Base-by-base conservation (phyloP, 2,329 filamentous ascomycete genomes). In the Cordyceps fumosorosea region DNA sequence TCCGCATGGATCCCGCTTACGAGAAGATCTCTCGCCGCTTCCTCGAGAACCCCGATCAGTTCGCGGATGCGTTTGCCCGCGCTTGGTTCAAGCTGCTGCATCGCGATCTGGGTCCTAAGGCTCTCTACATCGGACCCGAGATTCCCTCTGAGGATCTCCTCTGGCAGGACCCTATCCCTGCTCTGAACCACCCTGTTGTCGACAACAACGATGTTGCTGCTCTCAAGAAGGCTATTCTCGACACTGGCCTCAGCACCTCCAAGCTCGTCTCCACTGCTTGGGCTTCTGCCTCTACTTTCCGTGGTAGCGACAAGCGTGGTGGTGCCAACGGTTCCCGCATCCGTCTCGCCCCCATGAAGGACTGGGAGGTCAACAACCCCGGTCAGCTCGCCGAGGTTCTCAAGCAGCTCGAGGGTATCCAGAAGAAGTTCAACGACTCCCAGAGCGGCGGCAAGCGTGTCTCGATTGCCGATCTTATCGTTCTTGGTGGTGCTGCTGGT, bases 21-120 rank as follows among this genome's bases (percentile, higher is more conserved):
- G 86, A 89, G 77, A 91, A 91, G 83, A 89, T 93, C 71, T 83
- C 87, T 20, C 84, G 86, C 59, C 83, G 81, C 68, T 92, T 86
- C 82, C 77, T 88, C 53, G 83, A 85, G 67, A 77, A 92, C 76
- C 87, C 87, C 1, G 81, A 89, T 52, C 76, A 90, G 78, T 81
- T 92, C 45, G 81, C 80, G 60, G 85, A 91, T 64, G 86, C 83
- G 10, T 93, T 92, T 70, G 80, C 82, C 24, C 84, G 84, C 56
- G 89, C 89, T 16, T 93, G 89, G 89, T 93, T 90, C 84, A 92
- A 93, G 84, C 83, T 93, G 48, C 80, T 89, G 40, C 89, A 93
- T 78, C 89, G 89, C 77, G 89, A 92, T 73, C 83, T 93, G 77
- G 89, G 89, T 18, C 89, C 89, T 50, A 79, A 84, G 60, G 72